Conservation (phyloP, 495 filamentous ascomycete genomes). For the Hypomontagnella submonticulosa region DNA sequence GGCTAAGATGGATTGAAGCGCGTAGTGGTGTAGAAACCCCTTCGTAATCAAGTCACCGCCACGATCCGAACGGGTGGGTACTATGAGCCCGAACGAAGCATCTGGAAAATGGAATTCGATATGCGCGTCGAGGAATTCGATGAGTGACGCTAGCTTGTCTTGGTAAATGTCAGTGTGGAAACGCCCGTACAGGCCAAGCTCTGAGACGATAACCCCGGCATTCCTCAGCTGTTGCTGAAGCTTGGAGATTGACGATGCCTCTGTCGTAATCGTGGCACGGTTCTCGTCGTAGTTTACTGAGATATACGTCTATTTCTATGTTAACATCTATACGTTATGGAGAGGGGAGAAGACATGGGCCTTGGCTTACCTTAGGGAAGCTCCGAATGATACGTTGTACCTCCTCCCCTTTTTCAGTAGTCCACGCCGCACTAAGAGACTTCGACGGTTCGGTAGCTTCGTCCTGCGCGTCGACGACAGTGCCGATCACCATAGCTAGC, state of each 20-base stretch:
- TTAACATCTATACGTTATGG: conserved; percentile 5
- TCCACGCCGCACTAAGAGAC: conserved; percentile 37
- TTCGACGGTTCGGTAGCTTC: conserved; percentile 30
- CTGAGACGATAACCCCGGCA: conserved; percentile 50
- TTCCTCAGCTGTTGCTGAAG: conserved; percentile 49
- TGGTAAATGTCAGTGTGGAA: conserved; percentile 50
- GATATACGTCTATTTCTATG: conserved; percentile 52
- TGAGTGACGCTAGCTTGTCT: conserved; percentile 18
- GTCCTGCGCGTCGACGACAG: conserved; percentile 58
- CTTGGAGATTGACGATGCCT: conserved; percentile 34
- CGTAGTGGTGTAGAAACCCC: conserved; percentile 48
- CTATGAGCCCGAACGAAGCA: conserved; percentile 44
- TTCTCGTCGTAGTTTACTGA: conserved; percentile 58
- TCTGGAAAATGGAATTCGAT: conserved; percentile 53
- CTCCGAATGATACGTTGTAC: conserved; percentile 24
- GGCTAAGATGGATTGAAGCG: conserved; percentile 54
- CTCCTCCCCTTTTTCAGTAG: conserved; percentile 13
- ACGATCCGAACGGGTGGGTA: conserved; percentile 43
- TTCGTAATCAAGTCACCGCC: conserved; percentile 26
- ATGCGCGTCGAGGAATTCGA: conserved; percentile 44
- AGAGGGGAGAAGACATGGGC: neutral
- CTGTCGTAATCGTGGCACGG: conserved; percentile 52
- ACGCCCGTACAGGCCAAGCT: conserved; percentile 52
- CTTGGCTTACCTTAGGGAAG: conserved; percentile 34
- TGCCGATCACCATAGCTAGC: conserved; percentile 44